phyloP scores from a whole-genome alignment of 2,329 filamentous ascomycete species.

The Akanthomyces lecanii region DNA sequence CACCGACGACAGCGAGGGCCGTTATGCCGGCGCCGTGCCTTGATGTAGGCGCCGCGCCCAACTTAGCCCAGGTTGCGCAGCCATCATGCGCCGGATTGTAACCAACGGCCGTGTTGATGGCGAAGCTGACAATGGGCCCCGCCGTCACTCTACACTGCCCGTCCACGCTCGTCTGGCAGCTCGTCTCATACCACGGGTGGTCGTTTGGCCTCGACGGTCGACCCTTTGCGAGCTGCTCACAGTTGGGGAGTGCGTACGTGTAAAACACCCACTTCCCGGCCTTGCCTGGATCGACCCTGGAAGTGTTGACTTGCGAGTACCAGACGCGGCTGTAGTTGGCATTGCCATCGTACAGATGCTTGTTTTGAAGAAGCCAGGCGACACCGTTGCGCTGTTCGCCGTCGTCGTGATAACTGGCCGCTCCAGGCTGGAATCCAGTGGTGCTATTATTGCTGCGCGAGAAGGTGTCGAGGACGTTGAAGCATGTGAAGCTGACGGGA shows the following conservation, averaged over 20 bases:
- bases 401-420: background rate
- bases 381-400: slow-evolving; percentile 16
- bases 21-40: background rate
- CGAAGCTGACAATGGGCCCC: slow-evolving; percentile 8
- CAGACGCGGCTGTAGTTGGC: slow-evolving; percentile 20
- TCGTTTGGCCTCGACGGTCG: background rate
- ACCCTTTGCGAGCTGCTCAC: slow-evolving; percentile 9
- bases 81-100: background rate
- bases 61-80: background rate
- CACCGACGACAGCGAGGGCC: background rate
- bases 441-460: slow-evolving; percentile 15
- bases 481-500: slow-evolving; percentile 20
- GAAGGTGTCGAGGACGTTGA: slow-evolving; percentile 23
- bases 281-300: slow-evolving; percentile 14
- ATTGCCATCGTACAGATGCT: slow-evolving; percentile 17
- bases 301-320: slow-evolving; percentile 16
- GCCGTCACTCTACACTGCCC: slow-evolving; percentile 14
- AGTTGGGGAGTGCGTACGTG: slow-evolving; percentile 18
- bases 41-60: background rate
- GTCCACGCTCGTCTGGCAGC: slow-evolving; percentile 17
- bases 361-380: slow-evolving; percentile 18
- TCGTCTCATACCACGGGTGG: slow-evolving; percentile 13
- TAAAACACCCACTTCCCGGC: slow-evolving; percentile 18
- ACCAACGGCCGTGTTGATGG: background rate
- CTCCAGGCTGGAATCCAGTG: slow-evolving; percentile 19